These are phyloP conservation scores for Pseudogymnoascus sp. DNA, from an alignment of 2,329 filamentous ascomycete species.

Conservation along the genomic window DNA sequence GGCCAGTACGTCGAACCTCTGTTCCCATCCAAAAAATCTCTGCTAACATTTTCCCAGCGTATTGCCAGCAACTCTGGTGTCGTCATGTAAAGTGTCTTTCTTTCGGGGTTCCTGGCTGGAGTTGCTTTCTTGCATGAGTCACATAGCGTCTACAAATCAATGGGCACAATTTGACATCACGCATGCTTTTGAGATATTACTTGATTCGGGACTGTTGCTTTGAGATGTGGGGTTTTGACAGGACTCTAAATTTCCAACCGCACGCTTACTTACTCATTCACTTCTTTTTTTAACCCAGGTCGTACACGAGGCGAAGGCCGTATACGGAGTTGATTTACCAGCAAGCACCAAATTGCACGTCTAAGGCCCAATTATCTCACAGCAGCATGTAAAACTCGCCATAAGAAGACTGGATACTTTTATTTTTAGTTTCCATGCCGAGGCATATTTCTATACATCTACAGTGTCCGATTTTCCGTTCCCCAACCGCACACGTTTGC, in stretches of 20 bases:
- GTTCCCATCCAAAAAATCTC: slow-evolving; percentile 9
- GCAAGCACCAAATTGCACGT: not conserved
- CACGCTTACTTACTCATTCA: not conserved
- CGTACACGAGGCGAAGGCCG: not conserved
- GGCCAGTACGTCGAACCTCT: slow-evolving; percentile 65
- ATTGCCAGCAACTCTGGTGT: slow-evolving; percentile 99
- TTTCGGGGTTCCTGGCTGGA: slow-evolving; percentile 23
- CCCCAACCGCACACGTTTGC: not conserved
- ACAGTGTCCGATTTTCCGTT: not conserved
- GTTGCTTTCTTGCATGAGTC: slow-evolving; percentile 18
- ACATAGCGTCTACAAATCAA: slow-evolving; percentile 16
- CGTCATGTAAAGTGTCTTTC: slow-evolving; percentile 76
- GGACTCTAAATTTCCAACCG: not conserved
- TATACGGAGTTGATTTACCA: not conserved
- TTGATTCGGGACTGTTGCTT: not conserved
- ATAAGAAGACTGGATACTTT: not conserved
- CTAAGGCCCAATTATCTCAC: not conserved
- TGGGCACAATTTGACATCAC: slow-evolving; percentile 10
- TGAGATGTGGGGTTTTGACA: not conserved
- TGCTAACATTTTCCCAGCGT: slow-evolving; percentile 56
- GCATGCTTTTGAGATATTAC: slow-evolving; percentile 6
- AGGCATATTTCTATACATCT: slow-evolving; percentile 1
- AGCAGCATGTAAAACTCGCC: not conserved
- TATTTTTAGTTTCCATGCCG: not conserved
- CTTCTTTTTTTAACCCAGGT: not conserved